Evolutionary conservation across 495 filamentous ascomycete species (phyloP), one percentile per base, ranked within the genome.

Genomic region (Friedmanniomyces endolithicus): DNA sequence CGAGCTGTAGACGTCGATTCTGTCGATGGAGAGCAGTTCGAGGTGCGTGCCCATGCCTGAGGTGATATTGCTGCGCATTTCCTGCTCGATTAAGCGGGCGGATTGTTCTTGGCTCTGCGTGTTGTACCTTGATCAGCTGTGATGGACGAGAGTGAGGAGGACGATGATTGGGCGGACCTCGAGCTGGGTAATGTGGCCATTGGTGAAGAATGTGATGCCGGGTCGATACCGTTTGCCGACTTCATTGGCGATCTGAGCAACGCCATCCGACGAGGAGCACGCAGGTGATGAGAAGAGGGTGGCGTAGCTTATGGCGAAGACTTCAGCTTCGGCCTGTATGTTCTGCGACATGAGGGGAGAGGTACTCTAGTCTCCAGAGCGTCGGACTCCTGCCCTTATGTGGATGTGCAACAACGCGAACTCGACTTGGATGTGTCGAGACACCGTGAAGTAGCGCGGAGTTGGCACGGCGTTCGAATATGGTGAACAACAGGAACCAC

Each of bases 181-280:
- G 27, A 53, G 53, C 14, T 40, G 11, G 2, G 50, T 19, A 20
- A 58, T 48, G 24, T 48, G 14, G 9, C 49, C 50, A 20, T 58
- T 58, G 4, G 56, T 58, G 50, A 53, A 58, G 39, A 58, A 22
- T 1, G 49, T 58, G 11, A 58, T 25, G 24, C 56, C 56, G 9
- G 50, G 50, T 12, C 49, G 24, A 27, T 58, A 58, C 19, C 39
- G 35, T 27, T 27, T 27, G 9, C 29, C 49, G 2, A 58, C 33
- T 16, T 48, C 17, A 2, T 19, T 29, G 6, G 48, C 40, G 17
- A 48, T 29, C 11, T 35, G 49, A 2, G 50, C 50, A 11, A 53
- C 56, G n/a, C 24, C 17, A 12, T 58, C 37, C 1, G 40, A 3
- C 14, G 50, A 39, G 2, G 48, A 57, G 31, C 47, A 50, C 6